phyloP scores from a whole-genome alignment of 495 filamentous ascomycete species.

The Pseudoneurospora amorphoporcata region DNA sequence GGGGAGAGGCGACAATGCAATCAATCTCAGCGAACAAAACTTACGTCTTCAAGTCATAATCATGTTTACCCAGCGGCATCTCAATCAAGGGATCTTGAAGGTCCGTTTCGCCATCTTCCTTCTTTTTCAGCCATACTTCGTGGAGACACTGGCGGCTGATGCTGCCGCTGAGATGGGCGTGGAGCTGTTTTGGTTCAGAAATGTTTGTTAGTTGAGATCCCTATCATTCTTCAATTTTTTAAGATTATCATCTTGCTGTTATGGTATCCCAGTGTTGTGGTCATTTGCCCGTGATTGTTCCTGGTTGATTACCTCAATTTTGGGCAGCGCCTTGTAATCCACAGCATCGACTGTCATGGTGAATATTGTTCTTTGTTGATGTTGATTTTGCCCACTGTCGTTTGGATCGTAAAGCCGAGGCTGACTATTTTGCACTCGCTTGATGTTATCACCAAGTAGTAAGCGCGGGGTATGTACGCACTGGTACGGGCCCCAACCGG shows the following conservation, averaged over 20 bases:
- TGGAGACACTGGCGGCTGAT: slow-evolving; percentile 68
- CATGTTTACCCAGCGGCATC: slow-evolving; percentile 58
- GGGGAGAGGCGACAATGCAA: background rate
- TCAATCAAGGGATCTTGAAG: slow-evolving; percentile 58
- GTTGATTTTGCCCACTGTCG: slow-evolving; percentile 13
- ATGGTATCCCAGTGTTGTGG: background rate
- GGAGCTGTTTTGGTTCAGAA: slow-evolving; percentile 42
- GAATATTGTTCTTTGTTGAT: slow-evolving; percentile 2
- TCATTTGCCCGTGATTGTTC: background rate
- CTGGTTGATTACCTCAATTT: slow-evolving; percentile 33
- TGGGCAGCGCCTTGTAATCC: slow-evolving; percentile 36
- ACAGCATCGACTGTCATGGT: slow-evolving; percentile 5
- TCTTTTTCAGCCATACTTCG: slow-evolving; percentile 59
- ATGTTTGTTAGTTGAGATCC: background rate
- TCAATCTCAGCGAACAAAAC: slow-evolving; percentile 22
- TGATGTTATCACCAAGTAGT: background rate
- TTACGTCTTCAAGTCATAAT: slow-evolving; percentile 62
- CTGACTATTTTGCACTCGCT: background rate
- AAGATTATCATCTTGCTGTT: background rate
- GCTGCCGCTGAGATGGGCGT: slow-evolving; percentile 75
- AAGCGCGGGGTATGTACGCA: background rate
- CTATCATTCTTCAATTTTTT: background rate
- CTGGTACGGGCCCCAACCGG: background rate
- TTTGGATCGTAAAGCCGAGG: slow-evolving; percentile 2
- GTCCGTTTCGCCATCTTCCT: slow-evolving; percentile 32